Percentiles rank a stretch among this genome's conserved stretches.
Evolutionary conservation across 78 protist species (phyloP).

Genomic region (Dictyostelium intermedium): DNA sequence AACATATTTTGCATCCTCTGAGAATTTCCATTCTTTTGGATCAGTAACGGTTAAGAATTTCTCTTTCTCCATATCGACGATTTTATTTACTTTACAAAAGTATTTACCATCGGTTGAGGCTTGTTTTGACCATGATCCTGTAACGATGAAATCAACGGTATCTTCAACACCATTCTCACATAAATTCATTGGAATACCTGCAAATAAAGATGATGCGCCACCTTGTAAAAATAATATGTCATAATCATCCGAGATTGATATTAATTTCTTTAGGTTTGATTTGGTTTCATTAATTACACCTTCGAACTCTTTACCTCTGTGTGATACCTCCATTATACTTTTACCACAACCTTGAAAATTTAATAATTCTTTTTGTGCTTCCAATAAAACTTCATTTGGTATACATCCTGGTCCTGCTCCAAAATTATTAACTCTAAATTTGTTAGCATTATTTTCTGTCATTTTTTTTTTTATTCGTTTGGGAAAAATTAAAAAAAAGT

Average conservation of each 20-base stretch:
- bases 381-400: constrained; percentile 88
- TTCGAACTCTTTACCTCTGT: constrained; percentile 85
- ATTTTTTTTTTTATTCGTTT: not conserved
- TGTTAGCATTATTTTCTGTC: not conserved
- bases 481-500: not conserved
- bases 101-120: constrained; percentile 90
- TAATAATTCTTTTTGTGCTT: constrained; percentile 88
- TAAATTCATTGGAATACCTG: constrained; percentile 96
- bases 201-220: constrained; percentile 95
- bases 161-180: constrained; percentile 25
- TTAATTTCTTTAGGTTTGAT: constrained; percentile 36
- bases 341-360: constrained; percentile 88
- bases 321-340: constrained; percentile 92
- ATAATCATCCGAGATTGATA: constrained; percentile 92
- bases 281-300: constrained; percentile 60
- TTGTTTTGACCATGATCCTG: constrained; percentile 97
- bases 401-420: constrained; percentile 97
- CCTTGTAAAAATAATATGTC: constrained; percentile 96
- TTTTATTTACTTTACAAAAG: constrained; percentile 85
- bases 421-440: constrained; percentile 87
- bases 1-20: constrained; percentile 87
- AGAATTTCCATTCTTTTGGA: constrained; percentile 70
- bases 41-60: constrained; percentile 61
- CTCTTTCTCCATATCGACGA: constrained; percentile 21
- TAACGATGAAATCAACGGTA: constrained; percentile 91